A percentile compares a stretch with the other conserved stretches of the same genome.
Evolutionary conservation across 2,329 filamentous ascomycete genomes (phyloP).

Genomic region (Trichophaea hybrida): DNA sequence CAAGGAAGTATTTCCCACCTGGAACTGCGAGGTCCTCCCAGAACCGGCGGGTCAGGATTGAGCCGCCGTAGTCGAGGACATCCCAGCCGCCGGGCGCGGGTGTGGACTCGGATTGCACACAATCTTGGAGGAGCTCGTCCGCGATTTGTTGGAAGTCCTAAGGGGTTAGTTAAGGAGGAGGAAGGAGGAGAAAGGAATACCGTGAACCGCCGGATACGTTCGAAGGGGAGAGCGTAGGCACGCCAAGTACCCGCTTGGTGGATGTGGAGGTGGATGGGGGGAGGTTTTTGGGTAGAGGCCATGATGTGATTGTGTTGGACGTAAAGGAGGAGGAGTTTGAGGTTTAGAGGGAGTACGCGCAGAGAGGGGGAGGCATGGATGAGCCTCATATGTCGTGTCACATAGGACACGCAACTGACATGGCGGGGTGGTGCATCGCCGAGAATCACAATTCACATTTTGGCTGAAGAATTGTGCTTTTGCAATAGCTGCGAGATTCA

Average conservation of each 20-base stretch:
- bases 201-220: neutral
- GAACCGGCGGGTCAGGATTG: neutral
- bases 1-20: conserved; percentile 22
- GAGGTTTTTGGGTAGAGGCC: neutral
- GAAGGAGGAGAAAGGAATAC: neutral
- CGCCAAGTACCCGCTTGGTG: neutral
- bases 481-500: no score
- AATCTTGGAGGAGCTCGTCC: neutral
- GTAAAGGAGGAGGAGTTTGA: no score
- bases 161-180: neutral
- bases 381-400: no score
- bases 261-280: neutral
- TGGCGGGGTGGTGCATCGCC: no score
- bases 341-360: no score
- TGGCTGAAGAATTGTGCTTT: no score
- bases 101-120: neutral
- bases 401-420: no score
- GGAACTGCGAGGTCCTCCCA: neutral
- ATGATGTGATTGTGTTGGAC: no score
- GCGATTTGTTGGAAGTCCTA: neutral
- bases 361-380: no score
- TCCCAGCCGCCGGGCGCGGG: neutral
- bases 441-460: no score
- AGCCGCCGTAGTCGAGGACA: neutral
- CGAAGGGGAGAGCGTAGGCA: neutral